phyloP scores from a whole-genome alignment of 1,284 basidiomycete species.

The Anthracocystis panici-leucophaei region DNA sequence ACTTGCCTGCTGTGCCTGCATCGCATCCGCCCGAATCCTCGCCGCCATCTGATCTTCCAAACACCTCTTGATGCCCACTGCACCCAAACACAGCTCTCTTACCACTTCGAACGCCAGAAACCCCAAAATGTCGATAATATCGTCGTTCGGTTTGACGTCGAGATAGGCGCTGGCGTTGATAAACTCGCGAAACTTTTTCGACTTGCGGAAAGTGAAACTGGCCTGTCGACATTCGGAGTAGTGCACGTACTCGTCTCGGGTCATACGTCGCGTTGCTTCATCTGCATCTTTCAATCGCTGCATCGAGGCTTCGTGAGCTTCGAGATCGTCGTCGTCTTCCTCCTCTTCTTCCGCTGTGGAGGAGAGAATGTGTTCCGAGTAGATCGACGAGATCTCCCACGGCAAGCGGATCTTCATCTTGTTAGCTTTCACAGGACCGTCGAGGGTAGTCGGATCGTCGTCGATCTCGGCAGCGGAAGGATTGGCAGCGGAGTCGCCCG shows the following conservation, averaged over 20 bases:
- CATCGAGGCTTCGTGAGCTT: constrained; percentile 93
- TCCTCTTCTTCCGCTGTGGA: constrained; percentile 87
- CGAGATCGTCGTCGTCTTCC: constrained; percentile 86
- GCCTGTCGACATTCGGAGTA: constrained; percentile 98
- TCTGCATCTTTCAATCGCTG: constrained; percentile 85
- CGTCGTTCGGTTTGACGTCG: constrained; percentile 91
- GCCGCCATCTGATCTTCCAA: constrained; percentile 51
- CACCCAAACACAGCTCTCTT: constrained; percentile 81
- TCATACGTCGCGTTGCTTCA: constrained; percentile 94
- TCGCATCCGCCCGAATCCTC: constrained; percentile 13
- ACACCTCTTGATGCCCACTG: constrained; percentile 57
- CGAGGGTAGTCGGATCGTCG: constrained; percentile 35
- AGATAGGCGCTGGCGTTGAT: constrained; percentile 89
- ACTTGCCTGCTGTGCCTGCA: constrained; percentile 8
- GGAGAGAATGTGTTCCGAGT: constrained; percentile 74
- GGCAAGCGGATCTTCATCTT: constrained; percentile 95
- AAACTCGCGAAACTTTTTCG: constrained; percentile 94
- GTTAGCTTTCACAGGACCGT: constrained; percentile 79
- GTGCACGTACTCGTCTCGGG: constrained; percentile 94
- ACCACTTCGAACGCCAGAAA: constrained; percentile 98
- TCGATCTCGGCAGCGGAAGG: constrained; percentile 35
- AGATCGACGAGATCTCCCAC: constrained; percentile 94
- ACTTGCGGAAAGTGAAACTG: constrained; percentile 89
- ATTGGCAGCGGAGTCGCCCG: constrained; percentile 76
- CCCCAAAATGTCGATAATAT: constrained; percentile 95